Evolutionary conservation across 768 basidiomycete genomes (phyloP).

Genomic region (Leccinum imitatum): DNA sequence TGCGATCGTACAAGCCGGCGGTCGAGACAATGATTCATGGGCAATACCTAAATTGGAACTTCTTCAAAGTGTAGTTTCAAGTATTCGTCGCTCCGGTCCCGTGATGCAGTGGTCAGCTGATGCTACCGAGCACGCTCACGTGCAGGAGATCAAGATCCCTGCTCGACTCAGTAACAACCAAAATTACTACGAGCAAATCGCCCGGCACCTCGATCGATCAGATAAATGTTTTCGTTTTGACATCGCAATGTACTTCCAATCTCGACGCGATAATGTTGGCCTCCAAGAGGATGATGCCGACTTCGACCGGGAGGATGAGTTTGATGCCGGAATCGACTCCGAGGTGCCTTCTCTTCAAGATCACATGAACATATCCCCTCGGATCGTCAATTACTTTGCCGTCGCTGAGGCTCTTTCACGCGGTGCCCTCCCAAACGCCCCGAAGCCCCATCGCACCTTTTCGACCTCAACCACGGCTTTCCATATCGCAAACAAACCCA

Average conservation of each 20-base stretch:
- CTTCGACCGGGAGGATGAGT: background rate
- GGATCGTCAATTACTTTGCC: background rate
- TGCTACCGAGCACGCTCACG: background rate
- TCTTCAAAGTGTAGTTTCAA: background rate
- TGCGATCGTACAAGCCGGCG: conserved; percentile 29
- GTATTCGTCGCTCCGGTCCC: conserved; percentile 1
- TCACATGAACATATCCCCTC: background rate
- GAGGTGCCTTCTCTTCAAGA: background rate
- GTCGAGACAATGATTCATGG: background rate
- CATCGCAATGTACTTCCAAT: background rate
- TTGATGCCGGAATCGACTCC: background rate
- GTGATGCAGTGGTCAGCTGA: background rate
- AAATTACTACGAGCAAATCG: background rate
- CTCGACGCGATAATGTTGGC: background rate
- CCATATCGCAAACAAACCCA: background rate
- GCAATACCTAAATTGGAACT: conserved; percentile 4
- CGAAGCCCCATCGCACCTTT: background rate
- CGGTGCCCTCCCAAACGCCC: background rate
- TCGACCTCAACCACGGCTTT: background rate
- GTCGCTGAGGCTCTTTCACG: background rate
- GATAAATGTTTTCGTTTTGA: background rate
- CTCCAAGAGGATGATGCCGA: background rate
- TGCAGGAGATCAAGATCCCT: background rate
- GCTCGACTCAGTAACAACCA: background rate
- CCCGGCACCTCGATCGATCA: background rate